These are phyloP conservation scores for Pseudogymnoascus destructans DNA, from an alignment of 2,329 filamentous ascomycete species.

Conservation along the genomic window DNA sequence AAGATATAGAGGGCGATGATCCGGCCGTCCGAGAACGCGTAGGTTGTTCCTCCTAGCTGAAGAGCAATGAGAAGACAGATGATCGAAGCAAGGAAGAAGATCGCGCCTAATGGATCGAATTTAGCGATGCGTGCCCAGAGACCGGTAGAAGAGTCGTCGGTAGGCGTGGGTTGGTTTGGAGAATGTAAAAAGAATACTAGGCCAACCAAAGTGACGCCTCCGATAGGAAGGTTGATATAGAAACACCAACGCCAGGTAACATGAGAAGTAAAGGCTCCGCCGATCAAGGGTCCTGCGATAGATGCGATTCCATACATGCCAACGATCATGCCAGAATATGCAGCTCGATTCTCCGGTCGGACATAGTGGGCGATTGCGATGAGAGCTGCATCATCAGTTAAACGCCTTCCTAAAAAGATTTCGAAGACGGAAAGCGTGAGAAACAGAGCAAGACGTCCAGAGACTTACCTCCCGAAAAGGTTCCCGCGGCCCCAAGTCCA, in stretches of 20 bases:
- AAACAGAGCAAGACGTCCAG: no score
- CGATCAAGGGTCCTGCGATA: slow-evolving; percentile 27
- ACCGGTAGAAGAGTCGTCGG: slow-evolving; percentile 23
- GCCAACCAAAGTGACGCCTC: slow-evolving; percentile 13
- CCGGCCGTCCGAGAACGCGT: slow-evolving; percentile 25
- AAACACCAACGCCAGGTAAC: slow-evolving; percentile 28
- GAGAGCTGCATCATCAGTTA: slow-evolving; percentile 10
- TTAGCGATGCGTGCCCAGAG: slow-evolving; percentile 29
- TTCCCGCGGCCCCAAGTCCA: slow-evolving; percentile 24
- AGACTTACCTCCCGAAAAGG: slow-evolving; percentile 22
- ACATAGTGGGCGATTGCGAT: slow-evolving; percentile 22
- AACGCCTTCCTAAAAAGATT: no score
- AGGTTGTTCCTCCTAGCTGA: slow-evolving; percentile 26
- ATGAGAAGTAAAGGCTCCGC: slow-evolving; percentile 30
- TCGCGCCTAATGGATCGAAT: slow-evolving; percentile 27
- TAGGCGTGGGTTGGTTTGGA: slow-evolving; percentile 15
- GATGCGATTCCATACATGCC: slow-evolving; percentile 24
- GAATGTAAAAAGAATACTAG: slow-evolving; percentile 10
- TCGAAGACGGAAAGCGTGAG: no score
- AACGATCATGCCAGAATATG: slow-evolving; percentile 23
- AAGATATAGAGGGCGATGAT: slow-evolving; percentile 28
- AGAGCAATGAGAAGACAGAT: slow-evolving; percentile 25
- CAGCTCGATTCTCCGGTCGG: slow-evolving; percentile 21
- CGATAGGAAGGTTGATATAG: slow-evolving; percentile 30
- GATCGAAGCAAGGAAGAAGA: slow-evolving; percentile 24